A percentile compares a stretch with the other conserved stretches of the same genome.
phyloP scores from a whole-genome alignment of 2,329 filamentous ascomycete genomes.

The Venturia nashicola region DNA sequence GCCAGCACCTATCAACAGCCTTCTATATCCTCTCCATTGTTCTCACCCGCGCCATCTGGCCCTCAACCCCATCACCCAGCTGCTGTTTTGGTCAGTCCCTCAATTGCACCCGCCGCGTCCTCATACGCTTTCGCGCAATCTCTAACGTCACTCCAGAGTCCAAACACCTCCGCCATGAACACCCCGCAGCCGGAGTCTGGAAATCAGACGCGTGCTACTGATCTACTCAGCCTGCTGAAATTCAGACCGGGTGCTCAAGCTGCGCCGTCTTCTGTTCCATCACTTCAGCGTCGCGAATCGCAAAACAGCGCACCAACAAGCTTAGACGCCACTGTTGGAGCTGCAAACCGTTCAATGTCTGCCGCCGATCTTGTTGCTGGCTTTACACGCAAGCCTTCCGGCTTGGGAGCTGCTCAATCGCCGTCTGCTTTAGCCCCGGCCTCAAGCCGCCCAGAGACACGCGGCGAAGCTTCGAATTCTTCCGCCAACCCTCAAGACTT shows the following conservation, averaged over 20 bases:
- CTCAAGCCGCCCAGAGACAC: conserved; percentile 17
- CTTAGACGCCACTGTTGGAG: conserved; percentile 14
- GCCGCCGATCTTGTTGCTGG: conserved; percentile 46
- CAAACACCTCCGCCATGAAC: conserved; percentile 35
- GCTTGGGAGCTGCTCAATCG: conserved; percentile 10
- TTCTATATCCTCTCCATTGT: conserved; percentile 45
- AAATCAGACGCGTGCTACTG: conserved; percentile 37
- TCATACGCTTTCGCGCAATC: background rate
- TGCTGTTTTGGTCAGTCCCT: conserved; percentile 32
- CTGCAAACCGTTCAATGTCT: conserved; percentile 31
- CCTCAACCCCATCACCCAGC: conserved; percentile 45
- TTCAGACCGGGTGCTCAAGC: conserved; percentile 40
- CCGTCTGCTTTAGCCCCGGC: conserved; percentile 20
- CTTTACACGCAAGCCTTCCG: conserved; percentile 36
- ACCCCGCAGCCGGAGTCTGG: conserved; percentile 24
- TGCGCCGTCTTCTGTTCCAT: conserved; percentile 14
- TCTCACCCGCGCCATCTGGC: conserved; percentile 41
- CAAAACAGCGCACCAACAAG: conserved; percentile 16
- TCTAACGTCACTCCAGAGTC: conserved; percentile 26
- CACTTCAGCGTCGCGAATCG: conserved; percentile 12
- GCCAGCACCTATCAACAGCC: conserved; percentile 23
- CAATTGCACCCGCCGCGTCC: background rate
- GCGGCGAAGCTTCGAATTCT: conserved; percentile 16
- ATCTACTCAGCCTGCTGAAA: conserved; percentile 52
- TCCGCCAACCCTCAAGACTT: conserved; percentile 66